A percentile compares a stretch with the other conserved stretches of the same genome.
These are phyloP conservation scores for Globisporangium carolinianum DNA, from an alignment of 352 stramenopile species.

Conservation along the genomic window DNA sequence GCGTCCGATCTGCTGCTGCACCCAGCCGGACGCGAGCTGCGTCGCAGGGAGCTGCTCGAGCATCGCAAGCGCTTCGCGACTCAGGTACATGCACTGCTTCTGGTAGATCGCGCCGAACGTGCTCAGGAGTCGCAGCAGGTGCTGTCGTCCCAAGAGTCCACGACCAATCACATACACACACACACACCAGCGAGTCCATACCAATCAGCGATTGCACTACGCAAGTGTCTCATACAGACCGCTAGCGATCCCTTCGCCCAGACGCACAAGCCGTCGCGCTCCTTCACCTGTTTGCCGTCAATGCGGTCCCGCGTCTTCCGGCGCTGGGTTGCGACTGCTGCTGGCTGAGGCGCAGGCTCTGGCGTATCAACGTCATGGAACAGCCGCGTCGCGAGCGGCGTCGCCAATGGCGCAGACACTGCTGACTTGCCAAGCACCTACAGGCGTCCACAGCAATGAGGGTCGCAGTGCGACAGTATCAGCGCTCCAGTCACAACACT, in stretches of 20 bases:
- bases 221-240: too few species aligned
- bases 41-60: constrained; percentile 74
- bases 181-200: too few species aligned
- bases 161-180: too few species aligned
- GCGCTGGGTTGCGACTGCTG: neutral
- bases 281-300: constrained; percentile 7
- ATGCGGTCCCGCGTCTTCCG: neutral
- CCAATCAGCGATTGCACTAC: too few species aligned
- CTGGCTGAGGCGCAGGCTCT: neutral
- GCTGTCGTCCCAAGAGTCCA: constrained; percentile 8
- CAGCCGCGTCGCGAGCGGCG: constrained; percentile 12
- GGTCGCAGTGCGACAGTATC: too few species aligned
- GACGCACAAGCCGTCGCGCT: too few species aligned
- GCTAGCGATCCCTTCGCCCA: too few species aligned
- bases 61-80: constrained; percentile 81
- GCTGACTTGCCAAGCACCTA: constrained; percentile 1
- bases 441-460: neutral
- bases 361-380: constrained; percentile 12
- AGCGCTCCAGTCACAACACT: too few species aligned
- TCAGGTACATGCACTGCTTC: constrained; percentile 71
- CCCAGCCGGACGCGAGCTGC: constrained; percentile 92
- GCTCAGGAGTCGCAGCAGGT: constrained; percentile 46
- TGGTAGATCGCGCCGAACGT: constrained; percentile 76
- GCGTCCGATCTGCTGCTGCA: constrained; percentile 89
- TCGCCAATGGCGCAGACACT: neutral